Conservation (phyloP, 495 filamentous ascomycete species). For the Neurospora sp. region DNA sequence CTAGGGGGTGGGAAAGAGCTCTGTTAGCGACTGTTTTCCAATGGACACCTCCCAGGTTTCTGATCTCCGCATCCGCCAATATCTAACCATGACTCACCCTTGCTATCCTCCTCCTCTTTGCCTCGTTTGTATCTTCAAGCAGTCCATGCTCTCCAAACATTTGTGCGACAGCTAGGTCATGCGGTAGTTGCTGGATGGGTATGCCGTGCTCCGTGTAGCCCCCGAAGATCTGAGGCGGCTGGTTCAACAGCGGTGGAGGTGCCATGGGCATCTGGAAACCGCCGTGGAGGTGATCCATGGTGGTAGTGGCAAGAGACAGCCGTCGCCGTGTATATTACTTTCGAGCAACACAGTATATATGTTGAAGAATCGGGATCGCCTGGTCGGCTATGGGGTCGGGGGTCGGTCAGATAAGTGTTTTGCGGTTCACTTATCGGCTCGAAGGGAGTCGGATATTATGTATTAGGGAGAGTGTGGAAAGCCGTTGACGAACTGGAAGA, state of each 20-base stretch:
- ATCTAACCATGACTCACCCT: constrained; percentile 47
- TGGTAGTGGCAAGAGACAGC: constrained; percentile 2
- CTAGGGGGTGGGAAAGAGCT: constrained; percentile 32
- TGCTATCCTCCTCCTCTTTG: constrained; percentile 88
- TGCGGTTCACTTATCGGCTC: neutral
- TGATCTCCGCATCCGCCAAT: neutral
- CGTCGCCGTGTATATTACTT: constrained; percentile 1
- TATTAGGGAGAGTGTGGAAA: neutral
- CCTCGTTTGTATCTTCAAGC: constrained; percentile 64
- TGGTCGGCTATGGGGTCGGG: neutral
- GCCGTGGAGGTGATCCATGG: constrained; percentile 40
- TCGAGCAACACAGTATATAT: neutral
- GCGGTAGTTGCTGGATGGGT: constrained; percentile 39
- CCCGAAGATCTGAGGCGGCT: constrained; percentile 62
- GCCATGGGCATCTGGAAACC: constrained; percentile 42
- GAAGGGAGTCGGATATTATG: neutral
- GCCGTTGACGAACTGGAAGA: neutral
- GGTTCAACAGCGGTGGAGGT: constrained; percentile 51
- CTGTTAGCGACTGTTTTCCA: neutral
- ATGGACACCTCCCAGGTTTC: neutral
- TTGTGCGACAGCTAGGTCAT: constrained; percentile 44
- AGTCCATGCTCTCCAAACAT: constrained; percentile 51
- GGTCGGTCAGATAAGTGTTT: neutral
- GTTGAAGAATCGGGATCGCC: neutral
- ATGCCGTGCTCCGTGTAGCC: constrained; percentile 50